Evolutionary conservation across 2,329 filamentous ascomycete genomes (phyloP), one percentile per base, ranked within the genome.

Genomic region (Beauveria bassiana): DNA sequence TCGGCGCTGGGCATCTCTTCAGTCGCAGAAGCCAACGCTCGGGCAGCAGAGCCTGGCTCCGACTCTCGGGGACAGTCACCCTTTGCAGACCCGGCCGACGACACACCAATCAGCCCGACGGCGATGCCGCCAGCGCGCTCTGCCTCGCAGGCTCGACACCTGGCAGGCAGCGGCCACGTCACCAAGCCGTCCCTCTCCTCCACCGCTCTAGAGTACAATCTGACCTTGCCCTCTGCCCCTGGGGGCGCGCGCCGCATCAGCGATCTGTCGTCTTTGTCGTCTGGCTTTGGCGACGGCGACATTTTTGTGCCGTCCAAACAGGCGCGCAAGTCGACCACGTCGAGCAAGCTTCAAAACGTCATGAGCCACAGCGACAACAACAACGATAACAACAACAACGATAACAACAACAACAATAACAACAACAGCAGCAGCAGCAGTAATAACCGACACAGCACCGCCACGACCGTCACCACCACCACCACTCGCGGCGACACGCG

Each of bases 261-360:
- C 63, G 79, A 80, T 53, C 67, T 85, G 38, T 86, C 85, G 0
- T 87, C 84, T 0, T 74, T 87, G 4, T 87, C 85, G 0, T 87
- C 85, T 0, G 85, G 84, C 7, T 87, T 87, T 64, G 85, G 85
- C 20, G 84, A 87, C 66, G 82, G 79, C 26, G 81, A 86, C 50
- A 83, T 86, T 31, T 77, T 83, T 38, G 70, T 81, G 28, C 76
- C 77, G 6, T 72, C 71, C 65, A 72, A 61, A 61, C 68, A 58
- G 55, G 14, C 26, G 1, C 57, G 57, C 57, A 60, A 60, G 49
- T 60, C 57, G 4, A 52, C 66, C 61, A 47, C 64, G 53, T 22
- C 47, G 22, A 47, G 24, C 53, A 61, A 43, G 43, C 31, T 49
- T 28, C 31, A 59, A 10, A 49, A 49, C 31, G 31, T 38, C 31